These are phyloP conservation scores for Stevia rebaudiana DNA, from an alignment of 140 eudicot genomes.

Conservation along the genomic window DNA sequence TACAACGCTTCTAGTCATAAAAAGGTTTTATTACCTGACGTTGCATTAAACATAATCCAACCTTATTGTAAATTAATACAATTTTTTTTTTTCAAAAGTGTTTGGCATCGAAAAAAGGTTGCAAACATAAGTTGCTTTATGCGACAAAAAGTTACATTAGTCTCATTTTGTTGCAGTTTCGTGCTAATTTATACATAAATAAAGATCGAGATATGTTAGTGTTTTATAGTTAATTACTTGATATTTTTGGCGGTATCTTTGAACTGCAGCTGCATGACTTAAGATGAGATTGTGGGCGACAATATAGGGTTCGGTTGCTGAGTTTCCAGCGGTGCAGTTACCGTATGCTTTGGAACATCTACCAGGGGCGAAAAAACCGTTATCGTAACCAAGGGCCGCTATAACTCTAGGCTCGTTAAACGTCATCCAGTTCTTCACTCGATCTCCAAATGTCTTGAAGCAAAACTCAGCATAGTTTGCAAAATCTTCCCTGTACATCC, in stretches of 20 bases:
- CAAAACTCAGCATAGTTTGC: slow-evolving; percentile 93
- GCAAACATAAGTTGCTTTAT: too few species aligned
- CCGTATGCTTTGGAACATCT: slow-evolving; percentile 86
- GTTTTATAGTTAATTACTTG: slow-evolving; percentile 35
- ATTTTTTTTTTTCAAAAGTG: too few species aligned
- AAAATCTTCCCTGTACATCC: slow-evolving; percentile 57
- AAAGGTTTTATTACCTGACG: too few species aligned
- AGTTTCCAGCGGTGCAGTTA: slow-evolving; percentile 81
- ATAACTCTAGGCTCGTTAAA: slow-evolving; percentile 91
- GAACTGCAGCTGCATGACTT: slow-evolving; percentile 82
- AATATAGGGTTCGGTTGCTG: slow-evolving; percentile 85
- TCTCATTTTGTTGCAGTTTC: too few species aligned
- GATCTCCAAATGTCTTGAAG: slow-evolving; percentile 90
- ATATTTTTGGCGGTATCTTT: slow-evolving; percentile 78
- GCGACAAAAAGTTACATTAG: too few species aligned
- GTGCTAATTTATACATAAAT: too few species aligned
- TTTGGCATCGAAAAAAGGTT: too few species aligned
- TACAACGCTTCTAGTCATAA: too few species aligned
- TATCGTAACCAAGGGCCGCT: slow-evolving; percentile 89
- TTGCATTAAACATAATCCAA: too few species aligned
- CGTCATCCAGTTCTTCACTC: slow-evolving; percentile 90
- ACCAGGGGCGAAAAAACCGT: slow-evolving; percentile 80
- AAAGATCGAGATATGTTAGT: too few species aligned
- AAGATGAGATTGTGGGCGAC: slow-evolving; percentile 78
- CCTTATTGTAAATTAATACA: too few species aligned